Evolutionary conservation across 768 basidiomycete genomes (phyloP).

Genomic region (Xerocomellus intermedius): DNA sequence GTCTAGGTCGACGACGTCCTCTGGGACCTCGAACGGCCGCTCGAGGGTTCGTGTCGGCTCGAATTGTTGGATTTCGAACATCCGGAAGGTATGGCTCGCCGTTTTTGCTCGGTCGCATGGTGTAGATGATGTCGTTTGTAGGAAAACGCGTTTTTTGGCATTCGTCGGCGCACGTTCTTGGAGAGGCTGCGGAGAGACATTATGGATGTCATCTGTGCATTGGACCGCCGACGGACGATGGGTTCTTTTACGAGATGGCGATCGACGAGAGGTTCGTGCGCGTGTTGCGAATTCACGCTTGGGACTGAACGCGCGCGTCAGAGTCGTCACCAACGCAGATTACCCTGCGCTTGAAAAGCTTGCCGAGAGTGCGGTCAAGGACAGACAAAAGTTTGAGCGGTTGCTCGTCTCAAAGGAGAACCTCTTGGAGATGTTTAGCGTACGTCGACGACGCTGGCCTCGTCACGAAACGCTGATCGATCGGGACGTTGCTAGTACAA

Average conservation of each 20-base stretch:
- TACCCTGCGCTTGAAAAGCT: slow-evolving; percentile 89
- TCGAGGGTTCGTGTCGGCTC: slow-evolving; percentile 81
- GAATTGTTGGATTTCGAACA: slow-evolving; percentile 91
- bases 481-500: slow-evolving; percentile 70
- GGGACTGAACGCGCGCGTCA: slow-evolving; percentile 23
- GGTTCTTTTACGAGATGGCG: slow-evolving; percentile 99
- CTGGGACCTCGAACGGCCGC: slow-evolving; percentile 94
- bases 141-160: slow-evolving; percentile 99
- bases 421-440: slow-evolving; percentile 95
- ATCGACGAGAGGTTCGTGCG: slow-evolving; percentile 66
- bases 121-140: slow-evolving; percentile 18
- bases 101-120: background rate
- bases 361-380: slow-evolving; percentile 85
- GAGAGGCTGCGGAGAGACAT: slow-evolving; percentile 93
- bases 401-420: slow-evolving; percentile 91
- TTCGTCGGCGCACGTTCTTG: slow-evolving; percentile 96
- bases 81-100: slow-evolving; percentile 56
- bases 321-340: slow-evolving; percentile 77
- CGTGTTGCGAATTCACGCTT: background rate
- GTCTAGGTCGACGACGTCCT: slow-evolving; percentile 73
- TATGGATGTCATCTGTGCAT: slow-evolving; percentile 97
- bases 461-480: background rate
- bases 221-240: slow-evolving; percentile 95
- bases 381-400: slow-evolving; percentile 96
- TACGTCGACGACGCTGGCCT: slow-evolving; percentile 40